These are phyloP conservation scores for Pinus taeda DNA, from an alignment of 75 land plant genomes.

Conservation along the genomic window DNA sequence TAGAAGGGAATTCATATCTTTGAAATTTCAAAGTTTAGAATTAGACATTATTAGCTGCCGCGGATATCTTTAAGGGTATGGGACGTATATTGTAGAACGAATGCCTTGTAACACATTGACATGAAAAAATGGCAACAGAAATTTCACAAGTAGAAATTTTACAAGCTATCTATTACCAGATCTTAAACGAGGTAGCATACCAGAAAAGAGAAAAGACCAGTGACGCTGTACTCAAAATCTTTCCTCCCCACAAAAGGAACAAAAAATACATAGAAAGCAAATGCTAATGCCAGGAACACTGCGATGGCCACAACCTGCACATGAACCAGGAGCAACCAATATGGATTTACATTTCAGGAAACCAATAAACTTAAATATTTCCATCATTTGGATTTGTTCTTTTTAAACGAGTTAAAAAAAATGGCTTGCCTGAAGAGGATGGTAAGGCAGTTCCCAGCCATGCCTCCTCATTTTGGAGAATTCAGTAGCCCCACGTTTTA, in stretches of 20 bases:
- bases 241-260: conserved; percentile 84
- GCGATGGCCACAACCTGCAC: conserved; percentile 90
- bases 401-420: background rate
- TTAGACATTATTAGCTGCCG: background rate
- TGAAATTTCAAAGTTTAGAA: background rate
- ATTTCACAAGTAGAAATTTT: no score
- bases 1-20: no score
- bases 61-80: background rate
- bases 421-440: conserved; percentile 86
- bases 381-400: no score
- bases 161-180: no score
- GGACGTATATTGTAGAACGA: background rate
- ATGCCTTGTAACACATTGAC: background rate
- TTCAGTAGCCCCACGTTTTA: no score
- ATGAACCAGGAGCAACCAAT: background rate
- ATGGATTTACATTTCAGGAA: background rate
- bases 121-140: background rate
- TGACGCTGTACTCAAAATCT: conserved; percentile 45
- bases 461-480: conserved; percentile 74
- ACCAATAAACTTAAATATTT: no score
- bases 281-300: conserved; percentile 84
- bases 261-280: conserved; percentile 97
- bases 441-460: conserved; percentile 99
- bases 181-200: conserved; percentile 24
- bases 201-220: conserved; percentile 76